phyloP scores from a whole-genome alignment of 345 rosid genomes.

The Melaleuca quinquenervia region DNA sequence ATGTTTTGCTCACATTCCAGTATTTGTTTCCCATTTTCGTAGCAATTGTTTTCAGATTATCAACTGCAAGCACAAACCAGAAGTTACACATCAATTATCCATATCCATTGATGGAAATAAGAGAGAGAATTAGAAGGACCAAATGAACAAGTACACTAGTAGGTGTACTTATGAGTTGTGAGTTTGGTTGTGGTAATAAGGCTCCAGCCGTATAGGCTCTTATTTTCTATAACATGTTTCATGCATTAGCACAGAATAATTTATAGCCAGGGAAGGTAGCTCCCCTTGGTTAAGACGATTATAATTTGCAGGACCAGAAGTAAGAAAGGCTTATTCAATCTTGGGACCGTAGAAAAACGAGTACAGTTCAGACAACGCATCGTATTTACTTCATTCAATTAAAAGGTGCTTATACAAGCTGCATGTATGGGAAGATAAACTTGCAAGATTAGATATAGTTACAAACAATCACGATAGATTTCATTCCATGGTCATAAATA shows the following conservation, averaged over 20 bases:
- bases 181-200: too few species aligned
- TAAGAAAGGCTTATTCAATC: neutral
- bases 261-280: neutral
- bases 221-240: neutral
- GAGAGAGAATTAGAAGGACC: neutral
- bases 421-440: neutral
- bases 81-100: neutral
- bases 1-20: constrained; percentile 15
- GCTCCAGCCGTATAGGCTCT: neutral
- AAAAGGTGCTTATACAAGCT: neutral
- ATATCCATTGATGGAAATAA: neutral
- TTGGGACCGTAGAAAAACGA: neutral
- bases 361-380: neutral
- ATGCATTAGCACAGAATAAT: neutral
- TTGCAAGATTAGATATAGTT: neutral
- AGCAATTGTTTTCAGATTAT: constrained; percentile 35
- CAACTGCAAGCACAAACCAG: constrained; percentile 18
- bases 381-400: neutral
- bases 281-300: neutral
- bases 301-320: neutral
- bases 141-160: neutral
- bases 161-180: neutral
- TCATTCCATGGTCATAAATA: neutral
- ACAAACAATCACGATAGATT: neutral
- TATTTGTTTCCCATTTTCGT: constrained; percentile 18